Base-by-base conservation (phyloP, 768 basidiomycete genomes). In the Leccinum rimulosum region DNA sequence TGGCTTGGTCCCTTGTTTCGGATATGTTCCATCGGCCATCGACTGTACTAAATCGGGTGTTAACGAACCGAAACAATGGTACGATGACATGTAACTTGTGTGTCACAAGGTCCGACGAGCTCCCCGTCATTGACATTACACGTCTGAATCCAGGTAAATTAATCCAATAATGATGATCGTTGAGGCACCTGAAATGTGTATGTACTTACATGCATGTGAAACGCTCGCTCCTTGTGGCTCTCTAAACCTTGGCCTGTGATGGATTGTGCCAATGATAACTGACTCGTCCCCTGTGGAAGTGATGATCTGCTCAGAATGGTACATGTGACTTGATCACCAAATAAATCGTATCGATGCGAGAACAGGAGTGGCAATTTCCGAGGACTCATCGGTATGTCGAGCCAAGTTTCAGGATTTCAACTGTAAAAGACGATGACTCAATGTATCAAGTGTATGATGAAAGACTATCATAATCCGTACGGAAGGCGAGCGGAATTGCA, bases 21-120 rank as follows among this genome's bases (percentile, higher is more conserved):
- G 4, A 51, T 59, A 38, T 52, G 58, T 62, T 25, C 38, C 19
- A 14, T 49, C 40, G 66, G 50, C 36, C 40, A 56, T 59, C 57
- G 48, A 48, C 40, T 49, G 50, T 14, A 15, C 57, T 9, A 36
- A 19, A 19, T 52, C 14, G 19, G 56, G 63, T 31, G 50, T 61
- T 52, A 56, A 67, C 63, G 69, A 62, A 62, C 69, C 69, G 58
- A 60, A 35, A 61, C n/a, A 63, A 45, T 27, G 69, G 69, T 62
- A 68, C 50, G 54, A 64, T 27, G 15, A 59, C 61, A 66, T 59
- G 66, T 61, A 57, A 38, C 36, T 35, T 35, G 35, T 35, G 11
- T 33, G 31, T 17, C 17, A 15, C 4, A 40, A n/a, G 64, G 52
- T 63, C 60, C 60, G 56, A 47, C 45, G 22, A 43, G 40, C 40